Evolutionary conservation across 2,329 filamentous ascomycete genomes (phyloP), one percentile per base, ranked within the genome.

Genomic region (Esteya vermicola): DNA sequence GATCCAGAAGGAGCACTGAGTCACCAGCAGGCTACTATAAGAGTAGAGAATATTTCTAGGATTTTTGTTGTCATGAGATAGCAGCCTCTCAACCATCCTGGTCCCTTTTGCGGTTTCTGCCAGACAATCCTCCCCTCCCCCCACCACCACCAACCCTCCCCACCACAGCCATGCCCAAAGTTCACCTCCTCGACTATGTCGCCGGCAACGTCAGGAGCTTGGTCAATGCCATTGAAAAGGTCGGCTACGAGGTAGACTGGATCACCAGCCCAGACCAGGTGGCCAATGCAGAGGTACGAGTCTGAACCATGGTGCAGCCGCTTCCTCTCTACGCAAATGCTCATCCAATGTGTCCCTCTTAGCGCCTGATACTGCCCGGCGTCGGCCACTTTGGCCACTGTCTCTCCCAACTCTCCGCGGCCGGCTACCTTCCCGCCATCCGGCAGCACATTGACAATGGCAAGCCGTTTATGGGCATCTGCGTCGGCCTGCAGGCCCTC

Each of bases 401-500:
- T 60, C 68, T 96, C 48, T 77, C 76, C 22, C 86, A 94, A 56
- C 78, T 98, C 50, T 68, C 79, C 14, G 71, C 77, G 32, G 85
- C 85, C 28, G 85, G 83, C 47, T 98, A 88, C 61, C 67, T 89
- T 40, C 81, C 85, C 44, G 83, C 86, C 9, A 80, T 98, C 48
- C 75, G 70, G 50, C 69, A 77, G 48, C 86, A 96, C 63, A 88
- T 98, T 52, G 69, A 77, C 39, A 72, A 81, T 13, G 88, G 86
- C n/a, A 96, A 96, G 61, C 86, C 89, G 13, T 96, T 98, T 57
- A 93, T 98, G 80, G 88, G 83, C 37, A 93, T 98, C 54, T 98
- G 91, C 55, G 91, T 98, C 40, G 91, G 91, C 3, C 59, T 96
- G 13, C 91, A 98, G 61, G 85, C 84, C 1, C 67, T 98, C 0